These are phyloP conservation scores for Tubosaeta sp. DNA, from an alignment of 768 basidiomycete species.

Conservation along the genomic window DNA sequence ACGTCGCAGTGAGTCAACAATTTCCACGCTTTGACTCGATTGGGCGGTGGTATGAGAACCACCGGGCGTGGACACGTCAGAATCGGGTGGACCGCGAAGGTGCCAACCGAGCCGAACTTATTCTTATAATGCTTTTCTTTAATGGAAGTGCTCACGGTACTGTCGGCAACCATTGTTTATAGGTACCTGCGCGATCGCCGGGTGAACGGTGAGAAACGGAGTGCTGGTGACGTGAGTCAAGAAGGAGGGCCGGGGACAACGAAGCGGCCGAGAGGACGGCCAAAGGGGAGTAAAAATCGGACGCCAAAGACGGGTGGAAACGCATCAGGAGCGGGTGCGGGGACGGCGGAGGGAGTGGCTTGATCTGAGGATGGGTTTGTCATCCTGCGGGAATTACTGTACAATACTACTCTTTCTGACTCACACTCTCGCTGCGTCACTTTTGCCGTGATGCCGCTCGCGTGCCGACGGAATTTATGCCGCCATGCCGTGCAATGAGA, in stretches of 20 bases:
- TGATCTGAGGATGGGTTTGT: conserved; percentile 1
- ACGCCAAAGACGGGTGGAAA: conserved; percentile 17
- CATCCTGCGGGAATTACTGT: neutral
- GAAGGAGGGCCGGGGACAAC: conserved; percentile 27
- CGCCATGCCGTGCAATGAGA: neutral
- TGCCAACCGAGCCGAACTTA: neutral
- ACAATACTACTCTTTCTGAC: neutral
- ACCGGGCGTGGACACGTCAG: neutral
- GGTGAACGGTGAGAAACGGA: conserved; percentile 43
- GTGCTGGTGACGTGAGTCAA: conserved; percentile 20
- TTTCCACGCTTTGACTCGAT: conserved; percentile 8
- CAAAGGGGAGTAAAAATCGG: conserved; percentile 66
- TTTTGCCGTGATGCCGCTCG: conserved; percentile 4
- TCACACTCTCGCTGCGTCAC: neutral
- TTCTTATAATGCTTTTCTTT: conserved; percentile 1
- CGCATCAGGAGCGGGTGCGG: conserved; percentile 7
- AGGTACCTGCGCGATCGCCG: conserved; percentile 65
- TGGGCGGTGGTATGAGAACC: neutral
- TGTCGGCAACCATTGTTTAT: conserved; percentile 7
- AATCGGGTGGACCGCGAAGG: neutral
- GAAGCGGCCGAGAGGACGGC: conserved; percentile 62
- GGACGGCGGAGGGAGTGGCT: neutral
- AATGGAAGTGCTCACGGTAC: conserved; percentile 13
- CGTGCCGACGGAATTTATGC: neutral
- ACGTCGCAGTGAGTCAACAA: conserved; percentile 41